Evolutionary conservation across 805 yeast species (phyloP).

Genomic region (Metschnikowia sp.): DNA sequence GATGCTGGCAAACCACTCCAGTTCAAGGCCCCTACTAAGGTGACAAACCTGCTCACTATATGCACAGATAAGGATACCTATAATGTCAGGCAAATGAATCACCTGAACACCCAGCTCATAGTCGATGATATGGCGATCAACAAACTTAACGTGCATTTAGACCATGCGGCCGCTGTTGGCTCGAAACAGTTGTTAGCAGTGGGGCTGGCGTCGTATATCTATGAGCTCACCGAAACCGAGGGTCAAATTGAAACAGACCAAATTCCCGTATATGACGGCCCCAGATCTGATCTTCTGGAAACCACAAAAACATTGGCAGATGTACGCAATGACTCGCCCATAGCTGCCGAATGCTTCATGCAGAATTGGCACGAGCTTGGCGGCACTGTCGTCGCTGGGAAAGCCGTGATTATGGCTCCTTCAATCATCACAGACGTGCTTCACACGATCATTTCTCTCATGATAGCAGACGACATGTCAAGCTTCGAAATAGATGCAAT

Average conservation of each 20-base stretch:
- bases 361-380: conserved; percentile 48
- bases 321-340: conserved; percentile 44
- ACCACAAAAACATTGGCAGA: conserved; percentile 25
- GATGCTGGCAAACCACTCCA: conserved; percentile 7
- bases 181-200: conserved; percentile 23
- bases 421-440: conserved; percentile 26
- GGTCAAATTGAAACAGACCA: conserved; percentile 30
- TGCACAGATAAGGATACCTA: conserved; percentile 61
- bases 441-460: conserved; percentile 23
- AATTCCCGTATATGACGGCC: conserved; percentile 24
- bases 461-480: conserved; percentile 23
- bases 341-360: conserved; percentile 54
- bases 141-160: not conserved
- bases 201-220: conserved; percentile 29
- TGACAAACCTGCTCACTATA: conserved; percentile 47
- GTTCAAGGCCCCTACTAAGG: conserved; percentile 14
- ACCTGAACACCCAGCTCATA: conserved; percentile 77
- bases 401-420: conserved; percentile 30
- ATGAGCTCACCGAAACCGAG: conserved; percentile 27
- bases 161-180: not conserved
- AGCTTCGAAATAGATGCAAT: conserved; percentile 17
- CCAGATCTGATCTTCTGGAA: conserved; percentile 1
- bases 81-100: conserved; percentile 73
- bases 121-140: conserved; percentile 23
- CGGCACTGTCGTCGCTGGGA: conserved; percentile 54